Conservation (phyloP, 352 stramenopile genomes). For the Phytopythium sindhum region DNA sequence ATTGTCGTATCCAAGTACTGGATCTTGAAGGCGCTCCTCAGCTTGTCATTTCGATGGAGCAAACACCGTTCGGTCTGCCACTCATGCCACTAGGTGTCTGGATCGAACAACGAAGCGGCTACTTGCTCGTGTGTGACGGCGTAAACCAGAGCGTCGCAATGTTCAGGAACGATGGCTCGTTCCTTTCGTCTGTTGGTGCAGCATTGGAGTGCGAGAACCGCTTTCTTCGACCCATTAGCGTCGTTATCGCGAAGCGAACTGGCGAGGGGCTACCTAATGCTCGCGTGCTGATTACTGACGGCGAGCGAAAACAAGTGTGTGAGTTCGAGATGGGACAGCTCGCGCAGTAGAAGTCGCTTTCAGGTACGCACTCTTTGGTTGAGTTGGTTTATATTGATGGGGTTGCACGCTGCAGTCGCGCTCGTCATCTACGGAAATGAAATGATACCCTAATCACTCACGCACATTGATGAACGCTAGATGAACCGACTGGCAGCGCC, state of each 20-base stretch:
- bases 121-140: constrained; percentile 40
- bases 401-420: neutral
- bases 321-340: neutral
- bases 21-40: constrained; percentile 24
- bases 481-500: neutral
- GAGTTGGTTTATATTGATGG: neutral
- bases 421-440: neutral
- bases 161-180: constrained; percentile 43
- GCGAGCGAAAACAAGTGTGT: constrained; percentile 6
- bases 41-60: constrained; percentile 28
- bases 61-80: constrained; percentile 40
- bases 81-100: constrained; percentile 36
- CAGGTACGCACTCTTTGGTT: neutral
- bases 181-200: constrained; percentile 43
- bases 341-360: neutral
- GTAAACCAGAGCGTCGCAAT: constrained; percentile 41
- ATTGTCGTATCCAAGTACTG: constrained; percentile 55
- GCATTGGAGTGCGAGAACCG: neutral
- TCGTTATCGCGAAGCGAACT: neutral
- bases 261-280: neutral
- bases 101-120: constrained; percentile 46
- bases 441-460: neutral
- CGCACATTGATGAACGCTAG: neutral
- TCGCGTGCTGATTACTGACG: neutral
- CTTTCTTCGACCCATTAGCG: constrained; percentile 1